Base-by-base conservation (phyloP, 2,329 filamentous ascomycete species). In the Fusarium tuaranense region DNA sequence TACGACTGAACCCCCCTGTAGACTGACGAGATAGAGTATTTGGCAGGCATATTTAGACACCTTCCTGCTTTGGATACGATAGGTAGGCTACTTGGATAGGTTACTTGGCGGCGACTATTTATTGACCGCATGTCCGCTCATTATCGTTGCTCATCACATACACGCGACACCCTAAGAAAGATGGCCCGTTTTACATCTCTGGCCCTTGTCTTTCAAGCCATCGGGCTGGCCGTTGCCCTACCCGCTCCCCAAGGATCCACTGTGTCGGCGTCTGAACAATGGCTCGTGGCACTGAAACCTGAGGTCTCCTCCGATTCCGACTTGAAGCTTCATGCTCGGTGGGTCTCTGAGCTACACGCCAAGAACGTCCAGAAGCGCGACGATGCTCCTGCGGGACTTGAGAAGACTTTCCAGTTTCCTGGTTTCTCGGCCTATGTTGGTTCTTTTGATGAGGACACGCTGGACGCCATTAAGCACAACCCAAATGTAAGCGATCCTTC, bases 311-410 rank as follows among this genome's bases (percentile, higher is more conserved):
- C 55, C 7, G 64, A 60, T 1, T 2, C 38, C 3, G 64, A 63
- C 13, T 32, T 70, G 9, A 41, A 67, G 7, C 41, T 62, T 18
- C 68, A 70, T 44, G 57, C 68, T 27, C 68, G 63, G 7, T 70
- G 68, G 68, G 68, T 70, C 7, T 67, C 64, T 16, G 68, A 70
- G 13, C 18, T 70, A 6, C 64, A 70, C 39, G 59, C 64, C 18
- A 59, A 36, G 16, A 67, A 53, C 30, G 32, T 67, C 20, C 36
- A 18, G 7, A 65, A 60, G 30, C 68, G 64, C 1, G 68, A 55
- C 18, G 41, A 38, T 12, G 64, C 27, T 4, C 30, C 46, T 2
- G 18, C 13, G 16, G 68, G 64, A 2, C 20, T 70, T 18, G 68
- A 70, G 3, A 61, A 67, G 51, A 70, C 25, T 1, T 70, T 70